Base-by-base conservation (phyloP, 2,329 filamentous ascomycete species). In the Periconia macrospinosa region DNA sequence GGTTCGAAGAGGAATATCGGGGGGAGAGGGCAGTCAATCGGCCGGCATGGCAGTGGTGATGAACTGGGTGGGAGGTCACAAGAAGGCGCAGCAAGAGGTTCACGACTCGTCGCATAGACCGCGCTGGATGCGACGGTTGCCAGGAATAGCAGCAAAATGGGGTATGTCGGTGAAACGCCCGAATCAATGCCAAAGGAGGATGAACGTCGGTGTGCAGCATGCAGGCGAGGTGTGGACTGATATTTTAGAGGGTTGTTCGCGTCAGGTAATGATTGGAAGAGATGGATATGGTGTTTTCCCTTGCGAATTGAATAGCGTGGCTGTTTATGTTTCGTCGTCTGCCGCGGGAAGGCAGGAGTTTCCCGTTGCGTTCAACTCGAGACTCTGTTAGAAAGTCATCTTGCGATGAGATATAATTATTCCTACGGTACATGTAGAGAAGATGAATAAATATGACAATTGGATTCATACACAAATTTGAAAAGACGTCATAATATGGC, bases 1-100 rank as follows among this genome's bases (percentile, higher is more conserved):
- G 46, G 33, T 48, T 41, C 46, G 46, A 20, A 15, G 18, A n/a
- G 46, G 46, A 6, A 17, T 41, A 19, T 13, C 23, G 10, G 11
- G 11, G 3, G 5, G 11, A 23, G 3, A 30, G 8, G 46, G n/a
- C 5, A 11, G 13, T 5, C 11, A 35, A n/a, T 10, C 17, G 6
- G 18, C 46, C 14, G 46, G 46, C 9, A 48, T 48, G 46, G 46
- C 46, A 7, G 46, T 48, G 20, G 46, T 48, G 18, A 48, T 48
- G 33, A 41, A 35, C n/a, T 48, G 46, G 46, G 33, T 30, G 6
- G 46, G 46, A 30, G 18, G n/a, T 13, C 13, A 17, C 2, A 35
- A 33, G 35, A 47, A 19, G 8, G 15, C 30, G 30, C 30, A 23
- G 20, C 27, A 7, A 8, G 23, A 33, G 23, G 17, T 3, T 11